Conservation (phyloP, 2,329 filamentous ascomycete species). For the Fusarium austroafricanum region DNA sequence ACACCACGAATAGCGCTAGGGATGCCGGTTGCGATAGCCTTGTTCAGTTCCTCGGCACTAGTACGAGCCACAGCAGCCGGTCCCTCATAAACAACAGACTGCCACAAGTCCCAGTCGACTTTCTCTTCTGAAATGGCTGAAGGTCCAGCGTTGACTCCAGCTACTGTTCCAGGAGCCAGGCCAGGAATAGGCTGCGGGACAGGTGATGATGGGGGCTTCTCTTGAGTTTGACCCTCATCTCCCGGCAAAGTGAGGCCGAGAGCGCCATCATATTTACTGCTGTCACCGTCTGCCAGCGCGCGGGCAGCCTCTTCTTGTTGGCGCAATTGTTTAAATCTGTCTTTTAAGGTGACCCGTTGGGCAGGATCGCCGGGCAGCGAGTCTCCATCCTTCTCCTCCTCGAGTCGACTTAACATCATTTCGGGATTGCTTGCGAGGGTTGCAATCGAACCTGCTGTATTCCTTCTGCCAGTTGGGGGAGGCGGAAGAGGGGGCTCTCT, state of each 20-base stretch:
- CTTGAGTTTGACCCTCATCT: slow-evolving; percentile 45
- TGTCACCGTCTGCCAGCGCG: slow-evolving; percentile 59
- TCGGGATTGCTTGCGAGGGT: slow-evolving; percentile 85
- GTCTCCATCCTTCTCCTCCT: slow-evolving; percentile 72
- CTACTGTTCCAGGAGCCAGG: slow-evolving; percentile 85
- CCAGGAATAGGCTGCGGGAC: slow-evolving; percentile 75
- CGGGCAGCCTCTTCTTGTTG: slow-evolving; percentile 78
- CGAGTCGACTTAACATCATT: slow-evolving; percentile 79
- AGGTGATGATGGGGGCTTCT: slow-evolving; percentile 57
- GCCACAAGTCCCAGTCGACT: slow-evolving; percentile 99
- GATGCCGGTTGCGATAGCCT: slow-evolving; percentile 91
- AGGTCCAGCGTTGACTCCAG: slow-evolving; percentile 81
- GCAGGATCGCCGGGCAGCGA: slow-evolving; percentile 58
- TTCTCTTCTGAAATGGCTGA: slow-evolving; percentile 76
- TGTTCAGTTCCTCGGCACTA: slow-evolving; percentile 89
- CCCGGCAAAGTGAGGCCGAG: slow-evolving; percentile 41
- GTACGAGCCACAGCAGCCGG: slow-evolving; percentile 88
- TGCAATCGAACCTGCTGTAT: slow-evolving; percentile 83
- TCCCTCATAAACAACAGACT: slow-evolving; percentile 93
- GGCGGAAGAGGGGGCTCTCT: slow-evolving; percentile 66
- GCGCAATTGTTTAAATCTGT: slow-evolving; percentile 81
- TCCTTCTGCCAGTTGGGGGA: slow-evolving; percentile 67
- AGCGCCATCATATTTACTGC: slow-evolving; percentile 58
- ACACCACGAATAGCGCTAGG: slow-evolving; percentile 96
- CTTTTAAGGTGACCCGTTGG: slow-evolving; percentile 74